Conservation (phyloP, 352 stramenopile genomes). For the Elongisporangium undulatum region DNA sequence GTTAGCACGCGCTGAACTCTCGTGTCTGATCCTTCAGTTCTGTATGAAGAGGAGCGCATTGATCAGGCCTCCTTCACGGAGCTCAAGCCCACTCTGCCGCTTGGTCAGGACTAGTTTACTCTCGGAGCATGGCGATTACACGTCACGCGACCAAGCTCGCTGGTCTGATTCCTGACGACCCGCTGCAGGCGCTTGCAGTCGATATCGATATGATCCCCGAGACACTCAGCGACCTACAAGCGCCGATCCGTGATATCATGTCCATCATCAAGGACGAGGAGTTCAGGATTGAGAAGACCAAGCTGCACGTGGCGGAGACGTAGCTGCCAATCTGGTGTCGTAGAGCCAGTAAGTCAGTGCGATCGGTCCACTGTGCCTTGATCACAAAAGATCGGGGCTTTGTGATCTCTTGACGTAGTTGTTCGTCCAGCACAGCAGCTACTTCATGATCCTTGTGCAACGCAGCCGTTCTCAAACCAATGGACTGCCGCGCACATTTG, state of each 20-base stretch:
- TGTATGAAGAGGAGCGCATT: conserved; percentile 68
- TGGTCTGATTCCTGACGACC: conserved; percentile 23
- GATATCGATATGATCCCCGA: conserved; percentile 33
- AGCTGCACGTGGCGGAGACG: conserved; percentile 28
- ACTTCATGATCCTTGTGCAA: too few species aligned
- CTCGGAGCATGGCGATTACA: conserved; percentile 48
- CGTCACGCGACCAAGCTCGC: conserved; percentile 37
- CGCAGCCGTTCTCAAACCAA: too few species aligned
- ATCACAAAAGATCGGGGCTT: too few species aligned
- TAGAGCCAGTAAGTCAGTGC: too few species aligned
- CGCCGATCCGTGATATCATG: conserved; percentile 16
- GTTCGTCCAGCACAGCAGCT: too few species aligned
- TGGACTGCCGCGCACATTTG: too few species aligned
- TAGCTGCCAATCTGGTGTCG: too few species aligned
- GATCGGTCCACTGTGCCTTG: too few species aligned
- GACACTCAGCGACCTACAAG: conserved; percentile 14
- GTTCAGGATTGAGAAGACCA: conserved; percentile 32
- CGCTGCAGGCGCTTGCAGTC: conserved; percentile 16
- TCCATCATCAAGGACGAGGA: conserved; percentile 28
- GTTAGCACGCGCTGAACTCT: conserved; percentile 55
- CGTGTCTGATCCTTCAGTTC: conserved; percentile 43
- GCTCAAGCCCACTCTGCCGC: conserved; percentile 47
- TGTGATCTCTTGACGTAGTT: too few species aligned
- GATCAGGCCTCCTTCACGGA: conserved; percentile 27
- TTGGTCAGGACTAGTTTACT: conserved; percentile 42